Percentiles rank a stretch among this genome's conserved stretches.
These are phyloP conservation scores for Ceratonia siliqua DNA, from an alignment of 306 rosid species.

Conservation along the genomic window DNA sequence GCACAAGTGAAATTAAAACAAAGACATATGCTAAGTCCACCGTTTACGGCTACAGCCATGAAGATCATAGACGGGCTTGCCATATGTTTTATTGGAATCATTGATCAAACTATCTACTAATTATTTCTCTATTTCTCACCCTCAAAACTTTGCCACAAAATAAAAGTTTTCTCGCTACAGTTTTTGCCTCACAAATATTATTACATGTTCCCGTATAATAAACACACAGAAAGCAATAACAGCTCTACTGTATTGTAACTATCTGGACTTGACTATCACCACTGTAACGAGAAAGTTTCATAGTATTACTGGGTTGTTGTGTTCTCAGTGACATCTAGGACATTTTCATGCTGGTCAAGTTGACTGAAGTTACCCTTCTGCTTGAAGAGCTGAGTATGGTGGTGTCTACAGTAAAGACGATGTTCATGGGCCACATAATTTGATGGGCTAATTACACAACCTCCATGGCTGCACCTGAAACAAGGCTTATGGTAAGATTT, in stretches of 20 bases:
- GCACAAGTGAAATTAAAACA: neutral
- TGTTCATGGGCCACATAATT: constrained; percentile 90
- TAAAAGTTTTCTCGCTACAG: constrained; percentile 31
- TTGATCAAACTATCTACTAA: constrained; percentile 18
- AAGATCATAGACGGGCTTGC: neutral
- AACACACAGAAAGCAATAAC: constrained; percentile 11
- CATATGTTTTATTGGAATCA: constrained; percentile 27
- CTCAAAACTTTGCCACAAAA: constrained; percentile 37
- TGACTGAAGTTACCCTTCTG: constrained; percentile 92
- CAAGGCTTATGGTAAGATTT: constrained; percentile 77
- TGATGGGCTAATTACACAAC: constrained; percentile 90
- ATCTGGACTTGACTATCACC: constrained; percentile 13
- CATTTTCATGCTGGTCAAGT: constrained; percentile 54
- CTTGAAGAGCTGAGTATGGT: constrained; percentile 89
- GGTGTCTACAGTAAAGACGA: constrained; percentile 85
- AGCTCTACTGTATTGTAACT: constrained; percentile 28
- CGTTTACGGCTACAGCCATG: neutral
- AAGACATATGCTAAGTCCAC: neutral
- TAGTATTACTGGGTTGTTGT: constrained; percentile 29
- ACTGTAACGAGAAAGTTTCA: neutral
- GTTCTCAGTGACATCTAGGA: constrained; percentile 46
- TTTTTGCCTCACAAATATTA: constrained; percentile 27
- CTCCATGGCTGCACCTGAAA: constrained; percentile 88
- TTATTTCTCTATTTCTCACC: constrained; percentile 37
- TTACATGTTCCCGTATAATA: constrained; percentile 20